These are phyloP conservation scores for Neonectria punicea DNA, from an alignment of 2,329 filamentous ascomycete species.

Conservation along the genomic window DNA sequence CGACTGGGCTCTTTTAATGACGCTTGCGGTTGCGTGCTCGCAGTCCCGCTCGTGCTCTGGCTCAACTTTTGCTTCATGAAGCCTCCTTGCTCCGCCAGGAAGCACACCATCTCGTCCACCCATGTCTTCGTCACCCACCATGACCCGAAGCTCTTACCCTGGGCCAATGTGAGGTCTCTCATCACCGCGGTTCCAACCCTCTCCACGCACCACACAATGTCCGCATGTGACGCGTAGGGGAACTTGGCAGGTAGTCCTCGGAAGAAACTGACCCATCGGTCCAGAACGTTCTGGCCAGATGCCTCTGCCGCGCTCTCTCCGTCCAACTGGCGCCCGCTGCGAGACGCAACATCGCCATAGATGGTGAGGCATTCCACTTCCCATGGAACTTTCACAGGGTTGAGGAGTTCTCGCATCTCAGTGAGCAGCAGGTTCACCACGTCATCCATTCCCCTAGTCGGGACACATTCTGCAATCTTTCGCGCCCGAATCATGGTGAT, in stretches of 20 bases:
- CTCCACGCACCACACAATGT: slow-evolving; percentile 81
- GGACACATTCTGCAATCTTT: slow-evolving; percentile 72
- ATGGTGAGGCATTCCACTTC: slow-evolving; percentile 71
- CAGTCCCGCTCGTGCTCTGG: slow-evolving; percentile 41
- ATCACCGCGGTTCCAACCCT: slow-evolving; percentile 80
- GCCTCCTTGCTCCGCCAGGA: slow-evolving; percentile 89
- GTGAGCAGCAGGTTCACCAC: slow-evolving; percentile 69
- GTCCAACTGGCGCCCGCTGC: slow-evolving; percentile 54
- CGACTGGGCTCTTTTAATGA: slow-evolving; percentile 50
- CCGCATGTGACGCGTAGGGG: slow-evolving; percentile 76
- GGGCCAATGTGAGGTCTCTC: slow-evolving; percentile 81
- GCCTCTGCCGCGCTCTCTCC: slow-evolving; percentile 39
- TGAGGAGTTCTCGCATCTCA: slow-evolving; percentile 77
- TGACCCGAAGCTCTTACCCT: slow-evolving; percentile 84
- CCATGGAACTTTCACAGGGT: slow-evolving; percentile 73
- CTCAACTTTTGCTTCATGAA: slow-evolving; percentile 74
- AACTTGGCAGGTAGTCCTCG: slow-evolving; percentile 76
- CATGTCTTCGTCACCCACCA: slow-evolving; percentile 98
- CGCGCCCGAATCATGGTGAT: slow-evolving; percentile 72
- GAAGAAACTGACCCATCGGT: slow-evolving; percentile 81
- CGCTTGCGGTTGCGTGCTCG: slow-evolving; percentile 47
- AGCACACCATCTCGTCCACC: slow-evolving; percentile 92
- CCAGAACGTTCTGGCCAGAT: slow-evolving; percentile 74
- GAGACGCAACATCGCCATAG: slow-evolving; percentile 66
- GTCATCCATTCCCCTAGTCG: slow-evolving; percentile 73